Base-by-base conservation (phyloP, 345 rosid species). In the Noccaea bulbosa region DNA sequence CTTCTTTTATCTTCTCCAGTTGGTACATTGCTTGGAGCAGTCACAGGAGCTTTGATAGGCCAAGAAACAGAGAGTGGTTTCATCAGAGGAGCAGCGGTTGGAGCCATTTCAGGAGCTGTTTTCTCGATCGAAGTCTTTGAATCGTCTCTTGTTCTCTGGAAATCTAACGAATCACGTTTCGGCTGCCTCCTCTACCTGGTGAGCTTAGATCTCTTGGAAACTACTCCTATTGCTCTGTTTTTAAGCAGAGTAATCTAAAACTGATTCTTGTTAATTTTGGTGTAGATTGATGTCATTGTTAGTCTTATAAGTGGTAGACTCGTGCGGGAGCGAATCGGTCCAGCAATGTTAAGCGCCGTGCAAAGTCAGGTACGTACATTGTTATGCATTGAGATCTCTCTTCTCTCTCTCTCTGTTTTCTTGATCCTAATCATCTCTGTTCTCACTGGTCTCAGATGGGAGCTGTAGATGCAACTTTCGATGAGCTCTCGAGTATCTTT, bases 61-160 rank as follows among this genome's bases (percentile, higher is more conserved):
- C 99, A 95, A 81, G 99, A 95, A 77, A 95, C 99, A 1, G 99
- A 95, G 73, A 95, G 98, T 78, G 99, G 99, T 11, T 95, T 95
- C 65, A 83, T 95, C 54, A 71, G 99, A 73, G 99, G 99, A 43
- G 98, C 99, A 3, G 98, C 98, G 0, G 85, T 95, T 53, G 99
- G 99, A 39, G 99, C 99, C 17, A 95, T 95, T 54, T 95, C 99
- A 27, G 99, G 99, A 63, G 99, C 99, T 59, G 99, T 95, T 81
- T 95, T 88, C 82, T 95, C 99, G 0, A 92, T 95, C 27, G 99
- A 95, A 78, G 99, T 95, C 53, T 95, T 95, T 38, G 99, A 95
- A 80, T 92, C 99, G 46, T 95, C 99, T 39, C 89, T 90, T 67
- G 80, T 87, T 74, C 96, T 95, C 33, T 95, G 99, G 99, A 92